A percentile compares a stretch with the other conserved stretches of the same genome.
These are phyloP conservation scores for Botryotinia calthae DNA, from an alignment of 2,329 filamentous ascomycete species.

Conservation along the genomic window DNA sequence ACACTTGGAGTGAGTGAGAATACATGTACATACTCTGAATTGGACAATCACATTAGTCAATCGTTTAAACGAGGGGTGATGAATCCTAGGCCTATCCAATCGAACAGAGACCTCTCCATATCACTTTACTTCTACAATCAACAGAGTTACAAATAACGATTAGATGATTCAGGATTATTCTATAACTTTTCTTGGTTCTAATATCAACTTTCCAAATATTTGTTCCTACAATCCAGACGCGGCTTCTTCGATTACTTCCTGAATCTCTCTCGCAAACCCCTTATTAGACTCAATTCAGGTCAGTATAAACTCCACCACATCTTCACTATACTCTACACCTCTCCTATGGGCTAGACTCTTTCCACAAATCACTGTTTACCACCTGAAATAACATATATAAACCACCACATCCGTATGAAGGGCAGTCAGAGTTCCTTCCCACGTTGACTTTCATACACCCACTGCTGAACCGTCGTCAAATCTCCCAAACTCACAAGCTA, in stretches of 20 bases:
- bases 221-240: background rate
- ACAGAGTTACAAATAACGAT: background rate
- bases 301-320: background rate
- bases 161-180: fast-evolving
- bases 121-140: background rate
- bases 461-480: background rate
- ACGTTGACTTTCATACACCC: background rate
- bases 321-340: background rate
- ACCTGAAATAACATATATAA: background rate
- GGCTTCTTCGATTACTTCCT: background rate
- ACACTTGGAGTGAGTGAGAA: background rate
- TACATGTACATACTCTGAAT: background rate
- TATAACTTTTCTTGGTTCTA: background rate
- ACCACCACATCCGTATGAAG: background rate
- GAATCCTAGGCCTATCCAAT: background rate
- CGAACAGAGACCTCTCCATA: background rate
- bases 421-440: background rate
- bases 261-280: background rate
- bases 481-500: background rate
- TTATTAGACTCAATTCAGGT: background rate
- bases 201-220: background rate
- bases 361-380: fast-evolving
- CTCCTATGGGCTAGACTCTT: fast-evolving
- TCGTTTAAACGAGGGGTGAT: background rate
- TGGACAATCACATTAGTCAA: background rate